These are phyloP conservation scores for Paraurostyla sp. DNA, from an alignment of 73 alveolate species.

Conservation along the genomic window DNA sequence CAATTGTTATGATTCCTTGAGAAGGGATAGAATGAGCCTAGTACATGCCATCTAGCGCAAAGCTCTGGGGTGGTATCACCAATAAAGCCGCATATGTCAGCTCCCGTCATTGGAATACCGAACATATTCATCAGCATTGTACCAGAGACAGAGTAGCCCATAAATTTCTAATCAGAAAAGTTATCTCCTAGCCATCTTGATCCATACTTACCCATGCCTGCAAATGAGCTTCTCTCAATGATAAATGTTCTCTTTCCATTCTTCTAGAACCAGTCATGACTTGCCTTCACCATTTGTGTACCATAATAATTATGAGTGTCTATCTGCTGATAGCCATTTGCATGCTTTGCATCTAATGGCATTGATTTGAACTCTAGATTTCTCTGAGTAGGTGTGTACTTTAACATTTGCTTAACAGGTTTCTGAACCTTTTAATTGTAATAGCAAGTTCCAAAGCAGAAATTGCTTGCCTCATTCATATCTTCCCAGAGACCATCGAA, in stretches of 20 bases:
- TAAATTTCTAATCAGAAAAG: conserved; percentile 79
- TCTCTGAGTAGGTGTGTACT: conserved; percentile 94
- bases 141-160: conserved; percentile 81
- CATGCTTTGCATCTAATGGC: conserved; percentile 81
- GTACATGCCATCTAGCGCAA: conserved; percentile 97
- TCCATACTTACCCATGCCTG: conserved; percentile 97
- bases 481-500: conserved; percentile 99
- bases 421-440: conserved; percentile 51
- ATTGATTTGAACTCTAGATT: conserved; percentile 75
- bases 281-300: conserved; percentile 82
- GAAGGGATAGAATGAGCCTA: conserved; percentile 98
- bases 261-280: conserved; percentile 81
- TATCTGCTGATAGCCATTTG: conserved; percentile 78
- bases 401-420: conserved; percentile 70
- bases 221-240: conserved; percentile 92
- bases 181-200: conserved; percentile 99
- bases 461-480: conserved; percentile 97
- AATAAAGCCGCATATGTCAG: conserved; percentile 98
- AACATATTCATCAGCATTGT: conserved; percentile 80
- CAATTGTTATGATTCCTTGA: conserved; percentile 96
- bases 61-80: conserved; percentile 92
- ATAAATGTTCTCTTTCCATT: conserved; percentile 84
- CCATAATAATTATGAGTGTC: conserved; percentile 93
- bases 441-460: conserved; percentile 84
- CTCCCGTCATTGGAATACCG: conserved; percentile 98